Evolutionary conservation across 2,329 filamentous ascomycete species (phyloP).

Genomic region (Botryotinia convoluta): DNA sequence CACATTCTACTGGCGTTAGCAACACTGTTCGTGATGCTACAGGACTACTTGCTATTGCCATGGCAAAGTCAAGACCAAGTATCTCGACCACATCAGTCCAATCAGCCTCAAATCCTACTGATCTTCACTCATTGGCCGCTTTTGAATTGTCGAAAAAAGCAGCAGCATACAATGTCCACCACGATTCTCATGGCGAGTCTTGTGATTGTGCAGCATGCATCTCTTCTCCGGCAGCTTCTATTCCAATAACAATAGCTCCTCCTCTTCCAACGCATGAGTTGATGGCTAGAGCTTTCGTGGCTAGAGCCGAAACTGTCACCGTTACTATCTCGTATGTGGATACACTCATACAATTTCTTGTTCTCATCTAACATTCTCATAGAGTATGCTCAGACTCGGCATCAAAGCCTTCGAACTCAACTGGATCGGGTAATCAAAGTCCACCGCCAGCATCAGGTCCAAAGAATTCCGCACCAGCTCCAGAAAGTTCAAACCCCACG

Average conservation of each 20-base stretch:
- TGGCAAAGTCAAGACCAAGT: conserved; percentile 14
- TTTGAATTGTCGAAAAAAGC: conserved; percentile 18
- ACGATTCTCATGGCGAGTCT: conserved; percentile 5
- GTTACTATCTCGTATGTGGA: conserved; percentile 14
- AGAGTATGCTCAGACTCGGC: conserved; percentile 1
- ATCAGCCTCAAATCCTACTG: background rate
- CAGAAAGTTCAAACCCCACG: background rate
- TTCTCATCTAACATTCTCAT: background rate
- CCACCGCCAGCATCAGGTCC: background rate
- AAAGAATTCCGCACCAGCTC: background rate
- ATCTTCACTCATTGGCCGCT: conserved; percentile 15
- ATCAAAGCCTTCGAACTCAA: background rate
- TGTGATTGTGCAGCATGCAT: conserved; percentile 16
- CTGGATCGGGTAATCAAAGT: background rate
- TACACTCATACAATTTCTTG: background rate
- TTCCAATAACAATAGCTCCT: conserved; percentile 13
- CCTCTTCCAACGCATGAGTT: conserved; percentile 10
- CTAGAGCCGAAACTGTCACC: conserved; percentile 10
- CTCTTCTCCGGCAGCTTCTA: background rate
- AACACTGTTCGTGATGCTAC: conserved; percentile 15
- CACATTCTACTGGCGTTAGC: conserved; percentile 7
- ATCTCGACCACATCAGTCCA: background rate
- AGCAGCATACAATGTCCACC: background rate
- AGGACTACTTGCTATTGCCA: conserved; percentile 19
- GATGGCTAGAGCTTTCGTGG: conserved; percentile 10